Evolutionary conservation across 805 yeast species (phyloP), one percentile per base, ranked within the genome.

Genomic region (Candida oleophila): DNA sequence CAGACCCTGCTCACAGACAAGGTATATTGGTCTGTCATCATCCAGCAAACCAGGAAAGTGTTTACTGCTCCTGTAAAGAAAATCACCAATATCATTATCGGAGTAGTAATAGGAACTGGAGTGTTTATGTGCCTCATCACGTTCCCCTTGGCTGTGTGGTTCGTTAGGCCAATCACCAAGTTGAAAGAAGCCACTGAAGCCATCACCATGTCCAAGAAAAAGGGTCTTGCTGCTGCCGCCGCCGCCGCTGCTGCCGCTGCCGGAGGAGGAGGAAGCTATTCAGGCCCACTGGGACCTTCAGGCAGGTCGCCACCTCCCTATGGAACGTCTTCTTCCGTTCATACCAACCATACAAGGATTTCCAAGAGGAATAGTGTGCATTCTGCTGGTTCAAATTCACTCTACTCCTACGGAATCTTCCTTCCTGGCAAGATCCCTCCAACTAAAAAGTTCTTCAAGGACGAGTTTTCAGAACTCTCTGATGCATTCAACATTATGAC

Each of bases 401-500:
- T 30, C 35, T 41, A 66, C 47, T 66, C 73, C 5, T 66, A 57
- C 53, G 81, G 62, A 11, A 70, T 69, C 38, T 49, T 73, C 20
- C 54, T 73, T 11, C 77, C 78, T 0, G 65, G 64, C 2, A 55
- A 60, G 40, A 69, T 73, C 15, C 64, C 66, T 3, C 56, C 57
- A 44, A 59, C 68, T 2, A 69, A 70, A 45, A 69, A 83, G 39
- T 55, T 84, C 22, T 80, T 87, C 57, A 73, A 80, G 38, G 97
- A 94, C 69, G 99, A 92, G 65, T 73, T 92, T 39, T 85, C 92
- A 0, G 96, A 90, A 56, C 70, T 92, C 25, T 84, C 96, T 0
- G 91, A 85, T 33, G 92, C 96, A 0, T 92, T 91, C 65, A 90
- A 91, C 57, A 83, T 85, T 18, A 90, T 92, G 97, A 83, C 95